Percentiles rank a stretch among this genome's conserved stretches.
phyloP scores from a whole-genome alignment of 1,284 basidiomycete genomes.

The Somion occarium region DNA sequence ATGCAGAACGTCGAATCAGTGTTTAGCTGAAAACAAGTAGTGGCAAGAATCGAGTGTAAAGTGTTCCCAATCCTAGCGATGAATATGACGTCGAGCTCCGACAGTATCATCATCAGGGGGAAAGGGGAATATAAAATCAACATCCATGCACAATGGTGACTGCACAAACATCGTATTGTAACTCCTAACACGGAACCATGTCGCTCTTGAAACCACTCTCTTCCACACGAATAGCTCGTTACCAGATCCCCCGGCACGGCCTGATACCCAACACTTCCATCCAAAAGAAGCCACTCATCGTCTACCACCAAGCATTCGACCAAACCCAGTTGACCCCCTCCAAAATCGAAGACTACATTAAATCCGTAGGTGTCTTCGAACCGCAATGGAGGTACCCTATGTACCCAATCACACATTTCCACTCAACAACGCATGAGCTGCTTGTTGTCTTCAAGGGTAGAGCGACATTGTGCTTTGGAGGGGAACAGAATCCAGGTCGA shows the following conservation, averaged over 20 bases:
- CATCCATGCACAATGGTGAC: too few relatives aligned
- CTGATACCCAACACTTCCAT: constrained; percentile 27
- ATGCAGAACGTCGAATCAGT: too few relatives aligned
- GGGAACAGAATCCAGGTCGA: constrained; percentile 29
- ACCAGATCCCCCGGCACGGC: constrained; percentile 21
- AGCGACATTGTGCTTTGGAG: constrained; percentile 36
- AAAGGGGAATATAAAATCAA: too few relatives aligned
- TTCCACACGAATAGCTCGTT: too few relatives aligned
- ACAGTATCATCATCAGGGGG: too few relatives aligned
- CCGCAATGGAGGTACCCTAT: constrained; percentile 39
- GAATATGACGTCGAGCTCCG: too few relatives aligned
- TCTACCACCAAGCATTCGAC: constrained; percentile 24
- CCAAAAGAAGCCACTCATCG: constrained; percentile 22
- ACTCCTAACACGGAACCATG: too few relatives aligned
- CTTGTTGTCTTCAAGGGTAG: constrained; percentile 29
- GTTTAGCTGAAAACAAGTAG: too few relatives aligned
- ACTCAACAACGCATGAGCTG: constrained; percentile 39
- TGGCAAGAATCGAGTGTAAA: too few relatives aligned
- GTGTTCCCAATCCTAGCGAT: too few relatives aligned
- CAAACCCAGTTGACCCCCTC: constrained; percentile 14
- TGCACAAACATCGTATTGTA: too few relatives aligned
- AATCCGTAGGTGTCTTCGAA: constrained; percentile 28
- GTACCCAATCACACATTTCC: constrained; percentile 39
- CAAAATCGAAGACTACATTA: constrained; percentile 29
- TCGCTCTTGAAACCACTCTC: too few relatives aligned